Conservation (phyloP, 78 protist genomes). For the Salpingoeca rosetta region DNA sequence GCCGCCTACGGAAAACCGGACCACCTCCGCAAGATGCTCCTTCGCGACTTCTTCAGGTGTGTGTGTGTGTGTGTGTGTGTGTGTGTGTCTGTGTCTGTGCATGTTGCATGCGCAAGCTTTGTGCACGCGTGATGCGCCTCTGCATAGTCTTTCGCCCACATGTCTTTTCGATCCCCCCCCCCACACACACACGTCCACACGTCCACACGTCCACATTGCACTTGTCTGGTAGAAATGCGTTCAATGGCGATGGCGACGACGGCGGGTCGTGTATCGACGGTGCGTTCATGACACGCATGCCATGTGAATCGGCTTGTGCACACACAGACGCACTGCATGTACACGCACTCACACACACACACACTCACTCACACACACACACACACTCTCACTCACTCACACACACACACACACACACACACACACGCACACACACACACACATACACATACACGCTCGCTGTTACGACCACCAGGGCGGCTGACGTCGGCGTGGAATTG, state of each 20-base stretch:
- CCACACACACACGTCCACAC: not conserved
- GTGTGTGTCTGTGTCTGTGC: too few relatives aligned
- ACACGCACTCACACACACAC: not conserved
- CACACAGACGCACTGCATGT: not conserved
- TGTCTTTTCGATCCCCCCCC: not conserved
- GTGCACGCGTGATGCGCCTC: too few relatives aligned
- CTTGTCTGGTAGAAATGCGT: not conserved
- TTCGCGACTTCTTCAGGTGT: not conserved
- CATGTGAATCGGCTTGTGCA: too few relatives aligned
- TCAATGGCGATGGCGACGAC: not conserved
- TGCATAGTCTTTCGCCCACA: too few relatives aligned
- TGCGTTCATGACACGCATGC: not conserved
- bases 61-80: too few relatives aligned
- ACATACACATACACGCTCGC: not conserved
- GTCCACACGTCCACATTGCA: not conserved
- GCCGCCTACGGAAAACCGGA: not conserved
- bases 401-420: not conserved
- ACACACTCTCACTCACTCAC: not conserved
- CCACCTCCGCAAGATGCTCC: not conserved
- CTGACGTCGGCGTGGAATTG: conserved; percentile 91
- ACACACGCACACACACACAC: not conserved
- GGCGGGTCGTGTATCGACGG: not conserved
- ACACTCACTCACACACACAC: not conserved
- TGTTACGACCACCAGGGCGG: conserved; percentile 84
- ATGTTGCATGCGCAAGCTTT: too few relatives aligned